A percentile compares a stretch with the other conserved stretches of the same genome.
These are phyloP conservation scores for Echinosophora koreensis DNA, from an alignment of 306 rosid species.

Conservation along the genomic window DNA sequence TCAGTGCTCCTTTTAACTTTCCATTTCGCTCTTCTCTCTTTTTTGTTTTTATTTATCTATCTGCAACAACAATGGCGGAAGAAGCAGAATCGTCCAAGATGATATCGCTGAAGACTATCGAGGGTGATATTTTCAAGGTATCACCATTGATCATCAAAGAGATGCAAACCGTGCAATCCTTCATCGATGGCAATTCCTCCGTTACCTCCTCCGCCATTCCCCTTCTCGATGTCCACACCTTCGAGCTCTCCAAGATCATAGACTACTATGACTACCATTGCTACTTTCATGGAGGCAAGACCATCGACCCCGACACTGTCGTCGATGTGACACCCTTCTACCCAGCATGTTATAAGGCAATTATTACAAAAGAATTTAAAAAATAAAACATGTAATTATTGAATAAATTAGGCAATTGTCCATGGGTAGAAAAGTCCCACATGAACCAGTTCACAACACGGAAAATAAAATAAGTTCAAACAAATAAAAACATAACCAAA, in stretches of 20 bases:
- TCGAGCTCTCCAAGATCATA: constrained; percentile 31
- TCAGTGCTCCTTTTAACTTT: neutral
- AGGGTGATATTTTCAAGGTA: constrained; percentile 40
- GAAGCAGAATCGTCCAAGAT: neutral
- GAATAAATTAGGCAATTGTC: too few species aligned
- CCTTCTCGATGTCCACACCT: constrained; percentile 35
- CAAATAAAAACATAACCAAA: too few species aligned
- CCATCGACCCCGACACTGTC: too few species aligned
- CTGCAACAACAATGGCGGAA: neutral
- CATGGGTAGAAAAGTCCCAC: too few species aligned
- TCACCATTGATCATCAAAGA: constrained; percentile 34
- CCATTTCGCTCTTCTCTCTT: neutral
- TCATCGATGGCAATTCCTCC: constrained; percentile 35
- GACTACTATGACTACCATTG: constrained; percentile 14
- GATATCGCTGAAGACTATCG: constrained; percentile 21
- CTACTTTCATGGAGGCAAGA: neutral
- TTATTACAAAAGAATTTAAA: too few species aligned
- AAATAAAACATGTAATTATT: too few species aligned
- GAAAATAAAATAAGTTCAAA: too few species aligned
- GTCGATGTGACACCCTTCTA: too few species aligned
- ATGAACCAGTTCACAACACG: too few species aligned
- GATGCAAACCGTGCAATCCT: constrained; percentile 42
- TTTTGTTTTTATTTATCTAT: too few species aligned
- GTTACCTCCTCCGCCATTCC: constrained; percentile 13
- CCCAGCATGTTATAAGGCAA: too few species aligned